phyloP scores from a whole-genome alignment of 164 flowering plant species.

The Vitis labrusca region DNA sequence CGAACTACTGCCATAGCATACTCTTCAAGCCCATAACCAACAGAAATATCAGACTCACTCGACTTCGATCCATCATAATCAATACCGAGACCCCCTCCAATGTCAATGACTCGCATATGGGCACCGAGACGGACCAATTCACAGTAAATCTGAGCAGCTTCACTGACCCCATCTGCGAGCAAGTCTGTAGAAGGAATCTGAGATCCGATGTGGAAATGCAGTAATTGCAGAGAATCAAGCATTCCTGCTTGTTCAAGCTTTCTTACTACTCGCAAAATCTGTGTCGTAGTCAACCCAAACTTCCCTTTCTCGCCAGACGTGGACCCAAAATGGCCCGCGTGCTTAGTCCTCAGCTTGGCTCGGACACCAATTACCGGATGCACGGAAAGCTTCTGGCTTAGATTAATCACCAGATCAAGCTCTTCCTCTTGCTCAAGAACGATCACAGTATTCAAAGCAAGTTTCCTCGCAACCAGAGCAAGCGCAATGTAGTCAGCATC shows the following conservation, averaged over 20 bases:
- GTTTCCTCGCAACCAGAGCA: slow-evolving; percentile 71
- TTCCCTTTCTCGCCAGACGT: slow-evolving; percentile 99
- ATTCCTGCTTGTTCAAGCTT: slow-evolving; percentile 63
- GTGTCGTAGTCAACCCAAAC: slow-evolving; percentile 79
- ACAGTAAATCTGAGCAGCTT: slow-evolving; percentile 91
- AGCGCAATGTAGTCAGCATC: slow-evolving; percentile 88
- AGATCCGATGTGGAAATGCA: slow-evolving; percentile 96
- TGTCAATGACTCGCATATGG: slow-evolving; percentile 72
- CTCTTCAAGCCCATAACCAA: slow-evolving; percentile 74
- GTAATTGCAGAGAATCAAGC: slow-evolving; percentile 84
- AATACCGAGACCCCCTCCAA: slow-evolving; percentile 96
- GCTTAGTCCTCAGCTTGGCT: slow-evolving; percentile 94
- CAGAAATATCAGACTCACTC: slow-evolving; percentile 72
- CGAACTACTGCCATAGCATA: slow-evolving; percentile 82
- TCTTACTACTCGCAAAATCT: slow-evolving; percentile 69
- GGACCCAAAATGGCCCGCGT: slow-evolving; percentile 96
- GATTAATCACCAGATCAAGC: slow-evolving; percentile 73
- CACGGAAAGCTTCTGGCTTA: slow-evolving; percentile 56
- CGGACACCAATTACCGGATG: slow-evolving; percentile 80
- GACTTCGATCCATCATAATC: slow-evolving; percentile 95
- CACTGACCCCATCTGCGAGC: slow-evolving; percentile 78
- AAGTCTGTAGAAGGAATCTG: slow-evolving; percentile 86
- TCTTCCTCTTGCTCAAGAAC: slow-evolving; percentile 98
- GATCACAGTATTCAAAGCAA: slow-evolving; percentile 70
- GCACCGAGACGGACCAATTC: slow-evolving; percentile 95